Evolutionary conservation across 2,329 filamentous ascomycete genomes (phyloP), one percentile per base, ranked within the genome.

Genomic region (Ophiostoma quercus): DNA sequence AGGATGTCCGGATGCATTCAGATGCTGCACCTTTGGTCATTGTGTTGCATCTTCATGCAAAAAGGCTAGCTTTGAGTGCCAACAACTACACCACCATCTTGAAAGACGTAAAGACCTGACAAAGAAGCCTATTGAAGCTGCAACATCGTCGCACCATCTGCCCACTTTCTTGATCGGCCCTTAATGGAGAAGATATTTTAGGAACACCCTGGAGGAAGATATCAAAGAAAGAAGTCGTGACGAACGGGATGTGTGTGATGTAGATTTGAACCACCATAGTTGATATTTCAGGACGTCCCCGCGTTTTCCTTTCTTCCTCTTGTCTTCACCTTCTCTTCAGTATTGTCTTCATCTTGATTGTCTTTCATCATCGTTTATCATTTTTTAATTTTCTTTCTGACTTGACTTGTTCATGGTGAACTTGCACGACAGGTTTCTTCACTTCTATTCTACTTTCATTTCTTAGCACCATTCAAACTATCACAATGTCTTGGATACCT

Each of bases 401-500:
- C 16, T 0, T n/a, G 3, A n/a, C 16, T 16, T 47, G 19, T 47
- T n/a, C 6, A 19, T 8, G 16, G 43, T 47, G 3, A 5, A n/a
- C 11, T 25, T 57, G 9, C 7, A 57, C 8, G 22, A 8, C 51
- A 57, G 4, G 9, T 14, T 29, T 14, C n/a, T 47, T 6, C 19
- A 7, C 5, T 19, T n/a, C 0, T 1, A 14, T 29, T 25, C 11
- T 12, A 3, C 16, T 3, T 14, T 14, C 3, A 25, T 5, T 22
- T 3, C 2, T 14, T 9, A 57, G 11, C n/a, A 14, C 51, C 16
- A 57, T n/a, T 47, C 19, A 7, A 19, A n/a, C 6, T 6, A 47
- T 47, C 51, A 57, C 32, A 22, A 65, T 41, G 32, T 57, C 51
- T n/a, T 29, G 51, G 51, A 22, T 57, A 39, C 62, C 62, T 39